Base-by-base conservation (phyloP, 805 yeast genomes). In the Cyberlindnera mrakii region DNA sequence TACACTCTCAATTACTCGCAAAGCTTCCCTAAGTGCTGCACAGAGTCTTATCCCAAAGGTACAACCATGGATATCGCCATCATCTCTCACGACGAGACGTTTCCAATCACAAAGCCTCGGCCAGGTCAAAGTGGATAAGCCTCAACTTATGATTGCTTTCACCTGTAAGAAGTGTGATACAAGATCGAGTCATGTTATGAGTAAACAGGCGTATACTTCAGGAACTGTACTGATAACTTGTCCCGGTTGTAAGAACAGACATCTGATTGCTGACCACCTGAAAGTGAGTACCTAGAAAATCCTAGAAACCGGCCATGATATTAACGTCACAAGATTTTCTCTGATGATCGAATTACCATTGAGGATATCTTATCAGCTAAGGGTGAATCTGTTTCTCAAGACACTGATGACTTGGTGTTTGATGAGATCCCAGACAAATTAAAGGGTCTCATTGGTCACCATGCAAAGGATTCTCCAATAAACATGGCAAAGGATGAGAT, bases 211-310 rank as follows among this genome's bases (percentile, higher is more conserved):
- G 0, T 91, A 91, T 60, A 77, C 82, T 13, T 67, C 71, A 9
- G 98, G 98, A 2, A 82, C 96, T 0, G 96, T 91, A 3, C 66
- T 88, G 40, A 83, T 91, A 19, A 88, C 87, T 56, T 91, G 98
- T 60, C 98, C 98, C 0, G 85, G 89, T 14, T 91, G 98, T 62
- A 74, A 82, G 50, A 82, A 77, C 57, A 77, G 96, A 50, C 98
- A 91, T 59, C 66, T 91, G 57, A 90, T 91, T 33, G 96, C 97
- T 0, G 98, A 91, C 59, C 90, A 84, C 58, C 64, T 84, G 46
- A 82, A 78, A 57, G 72, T 67, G 51, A 41, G 69, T 60, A 13
- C 23, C 7, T 20, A 29, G 7, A 14, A 19, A 34, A 16, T 31
- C 16, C 13, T 16, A 16, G 32, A 27, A 41, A 41, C 44, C 44